A percentile compares a stretch with the other conserved stretches of the same genome.
phyloP scores from a whole-genome alignment of 192 early-diverging fungal species.

The Thamnidium elegans region DNA sequence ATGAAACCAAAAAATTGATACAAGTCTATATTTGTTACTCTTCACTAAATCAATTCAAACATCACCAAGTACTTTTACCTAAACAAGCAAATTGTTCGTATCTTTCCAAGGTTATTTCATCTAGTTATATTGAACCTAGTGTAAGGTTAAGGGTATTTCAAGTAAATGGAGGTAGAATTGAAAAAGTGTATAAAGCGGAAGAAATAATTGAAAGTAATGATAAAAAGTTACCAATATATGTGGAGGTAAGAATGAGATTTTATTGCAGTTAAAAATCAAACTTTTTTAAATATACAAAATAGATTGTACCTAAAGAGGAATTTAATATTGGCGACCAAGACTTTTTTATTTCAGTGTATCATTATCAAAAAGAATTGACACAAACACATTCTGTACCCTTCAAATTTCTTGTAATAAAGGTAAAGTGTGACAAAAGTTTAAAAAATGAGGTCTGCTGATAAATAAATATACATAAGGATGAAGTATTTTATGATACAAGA shows the following conservation, averaged over 20 bases:
- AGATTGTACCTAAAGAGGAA: constrained; percentile 51
- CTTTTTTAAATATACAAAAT: neutral
- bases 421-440: constrained; percentile 11
- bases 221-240: constrained; percentile 46
- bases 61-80: constrained; percentile 66
- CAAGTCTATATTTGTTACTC: constrained; percentile 67
- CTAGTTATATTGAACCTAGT: too few species aligned
- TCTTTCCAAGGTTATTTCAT: too few species aligned
- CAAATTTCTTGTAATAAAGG: constrained; percentile 60
- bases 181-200: constrained; percentile 33
- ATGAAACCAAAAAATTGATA: constrained; percentile 76
- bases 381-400: constrained; percentile 84
- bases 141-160: constrained; percentile 41
- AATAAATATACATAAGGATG: constrained; percentile 42
- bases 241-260: constrained; percentile 38
- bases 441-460: neutral
- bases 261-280: neutral
- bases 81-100: constrained; percentile 32
- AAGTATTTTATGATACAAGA: constrained; percentile 69
- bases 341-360: constrained; percentile 60
- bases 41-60: constrained; percentile 54
- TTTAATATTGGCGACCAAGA: constrained; percentile 28
- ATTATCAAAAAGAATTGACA: constrained; percentile 69
- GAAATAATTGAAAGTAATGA: constrained; percentile 48
- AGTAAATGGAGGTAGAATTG: constrained; percentile 46